Evolutionary conservation across 305 asterid genomes (phyloP).

Genomic region (Caryopteris hybrid): DNA sequence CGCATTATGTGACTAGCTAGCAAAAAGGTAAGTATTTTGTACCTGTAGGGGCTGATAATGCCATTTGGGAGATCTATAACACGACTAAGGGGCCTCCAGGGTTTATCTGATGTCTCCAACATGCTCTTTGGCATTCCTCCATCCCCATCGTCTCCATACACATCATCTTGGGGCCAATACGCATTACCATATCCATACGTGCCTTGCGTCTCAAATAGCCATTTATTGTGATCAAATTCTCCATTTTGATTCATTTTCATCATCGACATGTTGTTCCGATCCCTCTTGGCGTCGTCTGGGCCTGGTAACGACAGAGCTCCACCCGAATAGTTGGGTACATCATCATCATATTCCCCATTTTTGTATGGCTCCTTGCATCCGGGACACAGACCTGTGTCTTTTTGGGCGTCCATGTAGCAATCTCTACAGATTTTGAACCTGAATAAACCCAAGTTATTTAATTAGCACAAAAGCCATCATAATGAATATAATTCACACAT

Average conservation of each 20-base stretch:
- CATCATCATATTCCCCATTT: slow-evolving; percentile 55
- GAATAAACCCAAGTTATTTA: too few relatives aligned
- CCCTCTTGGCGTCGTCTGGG: slow-evolving; percentile 44
- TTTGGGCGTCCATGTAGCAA: slow-evolving; percentile 49
- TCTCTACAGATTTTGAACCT: slow-evolving; percentile 51
- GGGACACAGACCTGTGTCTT: slow-evolving; percentile 46
- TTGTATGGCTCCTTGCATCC: slow-evolving; percentile 50
- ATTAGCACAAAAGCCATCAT: too few relatives aligned
- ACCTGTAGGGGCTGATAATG: slow-evolving; percentile 43
- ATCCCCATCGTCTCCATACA: slow-evolving; percentile 25
- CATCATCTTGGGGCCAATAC: slow-evolving; percentile 41
- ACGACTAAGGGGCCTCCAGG: slow-evolving; percentile 48
- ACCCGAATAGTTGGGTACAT: slow-evolving; percentile 36
- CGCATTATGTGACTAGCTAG: too few relatives aligned
- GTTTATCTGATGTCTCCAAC: slow-evolving; percentile 29
- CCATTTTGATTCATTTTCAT: slow-evolving; percentile 43
- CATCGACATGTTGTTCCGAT: slow-evolving; percentile 33
- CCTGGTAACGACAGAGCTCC: slow-evolving; percentile 67
- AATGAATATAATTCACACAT: too few relatives aligned
- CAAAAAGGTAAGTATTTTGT: neutral
- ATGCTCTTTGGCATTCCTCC: slow-evolving; percentile 19
- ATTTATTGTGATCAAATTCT: slow-evolving; percentile 45
- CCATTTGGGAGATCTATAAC: slow-evolving; percentile 26
- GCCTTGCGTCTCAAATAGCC: slow-evolving; percentile 51
- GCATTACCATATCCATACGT: slow-evolving; percentile 57